Base-by-base conservation (phyloP, 805 yeast species). In the Saccharomycopsis microspora region DNA sequence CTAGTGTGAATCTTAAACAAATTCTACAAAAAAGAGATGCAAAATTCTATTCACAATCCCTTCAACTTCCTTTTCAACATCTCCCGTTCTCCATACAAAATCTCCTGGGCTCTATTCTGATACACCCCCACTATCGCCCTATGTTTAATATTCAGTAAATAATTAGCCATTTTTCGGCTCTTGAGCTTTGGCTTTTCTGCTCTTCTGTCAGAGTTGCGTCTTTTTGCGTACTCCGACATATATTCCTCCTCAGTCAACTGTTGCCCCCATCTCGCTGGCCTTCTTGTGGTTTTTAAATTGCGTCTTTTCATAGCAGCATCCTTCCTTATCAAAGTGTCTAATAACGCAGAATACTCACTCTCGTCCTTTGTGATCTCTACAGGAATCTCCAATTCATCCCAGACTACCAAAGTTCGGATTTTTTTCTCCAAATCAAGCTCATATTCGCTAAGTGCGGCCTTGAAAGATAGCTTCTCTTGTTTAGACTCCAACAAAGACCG, bases 401-500 rank as follows among this genome's bases (percentile, higher is more conserved):
- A 19, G 19, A 19, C 19, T 19, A 19, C 19, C 19, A 19, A 19
- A 19, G 36, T 34, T 8, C n/a, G 36, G 10, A 52, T 39, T 10
- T 32, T 40, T 27, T 36, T 7, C 28, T 36, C 11, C 5, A 52
- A 35, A 5, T 30, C 19, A 6, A 41, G 32, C 42, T 57, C 60
- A 3, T 31, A 30, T 1, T 41, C 49, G 5, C 43, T 41, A 5
- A 57, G 46, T 3, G 54, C 52, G 2, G 44, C 40, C 7, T 45
- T 45, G 34, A 56, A 5, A 34, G n/a, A 33, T 39, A 57, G n/a
- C 47, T 51, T 30, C 39, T 56, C 58, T 51, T n/a, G 36, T 8
- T 34, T 9, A 34, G 36, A 34, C 36, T 66, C 63, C 35, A 64
- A 54, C 47, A 66, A 54, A 2, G 64, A 62, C 44, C 64, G 55